phyloP scores from a whole-genome alignment of 495 filamentous ascomycete genomes.

The Friedmanniomyces endolithicus region DNA sequence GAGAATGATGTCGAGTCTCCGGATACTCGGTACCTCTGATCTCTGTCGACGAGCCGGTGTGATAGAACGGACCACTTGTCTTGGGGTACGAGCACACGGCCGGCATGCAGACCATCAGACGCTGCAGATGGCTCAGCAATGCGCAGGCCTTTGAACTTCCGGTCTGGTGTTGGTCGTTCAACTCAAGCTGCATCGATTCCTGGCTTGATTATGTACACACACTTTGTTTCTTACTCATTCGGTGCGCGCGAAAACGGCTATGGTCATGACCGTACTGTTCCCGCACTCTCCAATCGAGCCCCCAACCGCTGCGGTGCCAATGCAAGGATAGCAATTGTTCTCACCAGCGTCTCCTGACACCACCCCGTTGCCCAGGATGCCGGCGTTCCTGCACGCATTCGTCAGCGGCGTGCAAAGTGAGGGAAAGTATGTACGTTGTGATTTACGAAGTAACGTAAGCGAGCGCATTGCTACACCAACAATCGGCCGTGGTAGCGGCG shows the following conservation, averaged over 20 bases:
- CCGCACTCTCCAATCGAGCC: conserved; percentile 9
- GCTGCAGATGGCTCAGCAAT: no score
- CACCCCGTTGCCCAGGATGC: neutral
- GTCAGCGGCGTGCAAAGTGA: neutral
- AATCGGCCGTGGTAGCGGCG: conserved; percentile 6
- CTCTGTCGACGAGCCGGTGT: no score
- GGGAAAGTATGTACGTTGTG: neutral
- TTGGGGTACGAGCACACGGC: no score
- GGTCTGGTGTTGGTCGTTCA: no score
- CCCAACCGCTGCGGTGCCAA: neutral
- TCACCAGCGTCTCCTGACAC: conserved; percentile 10
- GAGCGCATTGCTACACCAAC: conserved; percentile 11
- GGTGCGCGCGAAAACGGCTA: conserved; percentile 9
- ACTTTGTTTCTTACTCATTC: neutral
- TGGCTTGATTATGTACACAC: neutral
- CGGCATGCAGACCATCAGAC: no score
- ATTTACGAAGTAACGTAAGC: conserved; percentile 8
- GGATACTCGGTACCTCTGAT: no score
- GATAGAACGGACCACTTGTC: no score
- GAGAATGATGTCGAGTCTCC: no score
- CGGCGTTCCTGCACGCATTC: neutral
- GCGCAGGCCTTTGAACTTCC: no score
- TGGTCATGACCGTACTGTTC: conserved; percentile 8
- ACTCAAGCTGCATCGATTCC: no score
- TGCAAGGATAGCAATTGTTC: conserved; percentile 13